Conservation (phyloP, 2,329 filamentous ascomycete genomes). For the Davidsoniella virescens region DNA sequence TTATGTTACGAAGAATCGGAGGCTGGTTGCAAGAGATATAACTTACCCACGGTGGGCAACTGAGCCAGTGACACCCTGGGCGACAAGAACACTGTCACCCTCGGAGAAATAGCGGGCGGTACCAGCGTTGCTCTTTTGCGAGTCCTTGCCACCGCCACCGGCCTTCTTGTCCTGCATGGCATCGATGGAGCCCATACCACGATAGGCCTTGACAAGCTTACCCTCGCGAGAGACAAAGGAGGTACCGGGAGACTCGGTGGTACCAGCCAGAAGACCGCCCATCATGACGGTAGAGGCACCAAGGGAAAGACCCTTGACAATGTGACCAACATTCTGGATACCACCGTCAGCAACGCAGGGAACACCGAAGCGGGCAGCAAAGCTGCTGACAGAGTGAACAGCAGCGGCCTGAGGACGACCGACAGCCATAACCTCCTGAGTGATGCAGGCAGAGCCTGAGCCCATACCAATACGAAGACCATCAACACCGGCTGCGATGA, state of each 20-base stretch:
- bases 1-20: not conserved
- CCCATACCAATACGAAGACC: constrained; percentile 98
- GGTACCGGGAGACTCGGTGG: constrained; percentile 90
- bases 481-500: constrained; percentile 89
- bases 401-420: constrained; percentile 89
- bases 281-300: constrained; percentile 97
- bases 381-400: constrained; percentile 76
- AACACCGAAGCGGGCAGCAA: constrained; percentile 85
- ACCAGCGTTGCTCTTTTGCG: constrained; percentile 74
- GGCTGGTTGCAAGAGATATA: not conserved
- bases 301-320: constrained; percentile 92
- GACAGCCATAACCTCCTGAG: constrained; percentile 98
- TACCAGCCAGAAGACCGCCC: constrained; percentile 92
- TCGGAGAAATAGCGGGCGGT: constrained; percentile 98
- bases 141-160: constrained; percentile 53
- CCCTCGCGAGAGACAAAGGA: constrained; percentile 94
- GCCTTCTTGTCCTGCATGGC: constrained; percentile 99
- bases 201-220: constrained; percentile 97
- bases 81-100: constrained; percentile 83
- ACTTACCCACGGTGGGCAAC: constrained; percentile 57
- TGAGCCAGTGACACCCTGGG: constrained; percentile 84
- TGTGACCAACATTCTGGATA: constrained; percentile 96
- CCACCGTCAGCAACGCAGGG: constrained; percentile 96
- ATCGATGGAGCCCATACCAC: constrained; percentile 97
- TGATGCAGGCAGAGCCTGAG: constrained; percentile 94